Evolutionary conservation across 352 stramenopile genomes (phyloP).

Genomic region (Peronosclerospora sorghi): DNA sequence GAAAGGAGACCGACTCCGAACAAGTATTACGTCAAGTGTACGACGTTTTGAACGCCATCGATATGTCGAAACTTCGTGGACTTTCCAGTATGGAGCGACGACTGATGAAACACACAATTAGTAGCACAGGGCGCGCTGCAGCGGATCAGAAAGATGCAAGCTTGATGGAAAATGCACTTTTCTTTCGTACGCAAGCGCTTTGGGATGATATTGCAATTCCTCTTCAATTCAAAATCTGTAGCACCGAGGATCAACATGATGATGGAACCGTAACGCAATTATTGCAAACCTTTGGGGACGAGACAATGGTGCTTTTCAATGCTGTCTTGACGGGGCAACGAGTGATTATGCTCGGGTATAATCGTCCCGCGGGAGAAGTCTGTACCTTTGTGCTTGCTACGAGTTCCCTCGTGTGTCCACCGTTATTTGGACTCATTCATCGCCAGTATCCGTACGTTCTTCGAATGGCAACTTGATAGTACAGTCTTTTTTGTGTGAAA

Average conservation of each 20-base stretch:
- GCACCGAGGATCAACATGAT: slow-evolving; percentile 77
- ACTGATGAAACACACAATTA: slow-evolving; percentile 67
- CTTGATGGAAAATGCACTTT: slow-evolving; percentile 40
- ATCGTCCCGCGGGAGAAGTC: slow-evolving; percentile 67
- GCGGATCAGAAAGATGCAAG: slow-evolving; percentile 31
- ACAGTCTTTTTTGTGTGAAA: too few relatives aligned
- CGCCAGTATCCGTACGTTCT: slow-evolving; percentile 60
- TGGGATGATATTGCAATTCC: slow-evolving; percentile 59
- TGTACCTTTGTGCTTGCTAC: slow-evolving; percentile 83
- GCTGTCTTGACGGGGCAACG: slow-evolving; percentile 68
- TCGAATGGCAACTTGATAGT: too few relatives aligned
- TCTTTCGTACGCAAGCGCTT: slow-evolving; percentile 38
- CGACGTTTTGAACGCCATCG: slow-evolving; percentile 59
- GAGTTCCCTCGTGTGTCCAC: slow-evolving; percentile 73
- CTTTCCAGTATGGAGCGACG: slow-evolving; percentile 63
- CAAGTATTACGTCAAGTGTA: slow-evolving; percentile 49
- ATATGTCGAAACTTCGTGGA: slow-evolving; percentile 46
- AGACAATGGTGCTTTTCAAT: slow-evolving; percentile 82
- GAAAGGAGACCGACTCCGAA: slow-evolving; percentile 30
- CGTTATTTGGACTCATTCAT: slow-evolving; percentile 65
- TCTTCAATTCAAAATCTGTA: slow-evolving; percentile 73
- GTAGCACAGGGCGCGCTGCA: slow-evolving; percentile 25
- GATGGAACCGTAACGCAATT: slow-evolving; percentile 58
- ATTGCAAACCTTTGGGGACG: slow-evolving; percentile 69
- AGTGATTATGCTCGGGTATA: slow-evolving; percentile 77